These are phyloP conservation scores for Penicillium hordei DNA, from an alignment of 2,329 filamentous ascomycete genomes.

Conservation along the genomic window DNA sequence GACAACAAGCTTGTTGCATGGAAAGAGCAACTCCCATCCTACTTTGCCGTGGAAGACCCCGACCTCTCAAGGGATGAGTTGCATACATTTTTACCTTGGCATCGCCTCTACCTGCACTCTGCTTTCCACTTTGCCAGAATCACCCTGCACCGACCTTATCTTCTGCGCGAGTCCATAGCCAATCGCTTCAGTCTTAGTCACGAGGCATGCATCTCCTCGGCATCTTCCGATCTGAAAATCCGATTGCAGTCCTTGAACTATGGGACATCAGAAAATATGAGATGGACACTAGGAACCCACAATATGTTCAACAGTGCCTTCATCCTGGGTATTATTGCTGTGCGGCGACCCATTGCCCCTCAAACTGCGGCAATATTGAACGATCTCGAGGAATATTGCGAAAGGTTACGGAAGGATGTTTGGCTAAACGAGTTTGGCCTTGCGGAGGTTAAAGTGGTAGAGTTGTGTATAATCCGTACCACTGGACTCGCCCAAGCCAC, in stretches of 20 bases:
- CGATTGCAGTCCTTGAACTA: constrained; percentile 33
- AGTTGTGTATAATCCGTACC: constrained; percentile 39
- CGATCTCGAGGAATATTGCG: constrained; percentile 45
- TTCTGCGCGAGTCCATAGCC: constrained; percentile 44
- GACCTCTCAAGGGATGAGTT: constrained; percentile 33
- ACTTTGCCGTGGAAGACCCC: constrained; percentile 36
- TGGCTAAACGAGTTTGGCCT: constrained; percentile 46
- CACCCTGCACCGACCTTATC: constrained; percentile 43
- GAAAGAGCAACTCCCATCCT: constrained; percentile 35
- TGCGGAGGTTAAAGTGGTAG: constrained; percentile 45
- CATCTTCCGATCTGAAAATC: constrained; percentile 44
- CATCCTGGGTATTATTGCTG: constrained; percentile 39
- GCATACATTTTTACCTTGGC: constrained; percentile 37
- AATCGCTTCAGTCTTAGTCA: constrained; percentile 42
- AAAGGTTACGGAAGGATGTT: constrained; percentile 41
- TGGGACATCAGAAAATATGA: constrained; percentile 33
- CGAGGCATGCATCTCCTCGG: constrained; percentile 44
- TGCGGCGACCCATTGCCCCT: constrained; percentile 36
- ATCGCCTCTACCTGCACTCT: constrained; percentile 42
- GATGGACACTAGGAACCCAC: constrained; percentile 38
- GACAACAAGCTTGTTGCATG: constrained; percentile 38
- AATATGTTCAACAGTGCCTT: constrained; percentile 47
- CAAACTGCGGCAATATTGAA: constrained; percentile 32
- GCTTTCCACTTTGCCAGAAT: constrained; percentile 44
- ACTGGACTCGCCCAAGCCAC: constrained; percentile 2